A percentile compares a stretch with the other conserved stretches of the same genome.
phyloP scores from a whole-genome alignment of 768 basidiomycete genomes.

The Collybia mongolica region DNA sequence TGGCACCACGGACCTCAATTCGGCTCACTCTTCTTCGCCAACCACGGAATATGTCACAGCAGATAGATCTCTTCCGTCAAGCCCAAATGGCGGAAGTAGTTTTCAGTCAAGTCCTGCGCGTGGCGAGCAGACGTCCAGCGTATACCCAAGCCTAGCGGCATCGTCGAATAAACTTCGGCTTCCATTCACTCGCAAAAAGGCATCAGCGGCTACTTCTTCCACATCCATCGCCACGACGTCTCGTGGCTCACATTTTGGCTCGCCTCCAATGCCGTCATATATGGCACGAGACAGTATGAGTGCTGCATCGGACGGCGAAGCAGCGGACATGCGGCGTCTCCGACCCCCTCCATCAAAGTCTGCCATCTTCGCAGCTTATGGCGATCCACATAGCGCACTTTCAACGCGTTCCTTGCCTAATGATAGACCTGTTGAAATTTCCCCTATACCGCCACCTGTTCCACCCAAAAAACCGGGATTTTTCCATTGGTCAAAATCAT shows the following conservation, averaged over 20 bases:
- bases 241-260: constrained; percentile 12
- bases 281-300: constrained; percentile 31
- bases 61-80: constrained; percentile 30
- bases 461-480: constrained; percentile 33
- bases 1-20: constrained; percentile 16
- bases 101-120: constrained; percentile 21
- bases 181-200: constrained; percentile 38
- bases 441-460: constrained; percentile 14
- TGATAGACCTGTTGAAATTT: constrained; percentile 22
- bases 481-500: constrained; percentile 42
- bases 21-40: constrained; percentile 26
- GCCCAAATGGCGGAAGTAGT: constrained; percentile 27
- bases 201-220: constrained; percentile 15
- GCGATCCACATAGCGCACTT: constrained; percentile 45
- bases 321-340: constrained; percentile 32
- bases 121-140: constrained; percentile 14
- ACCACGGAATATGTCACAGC: constrained; percentile 30
- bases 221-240: constrained; percentile 16
- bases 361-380: constrained; percentile 61
- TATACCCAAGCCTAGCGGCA: constrained; percentile 20
- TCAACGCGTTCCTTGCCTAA: constrained; percentile 68
- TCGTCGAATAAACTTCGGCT: constrained; percentile 32
- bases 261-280: constrained; percentile 31
- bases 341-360: constrained; percentile 64
- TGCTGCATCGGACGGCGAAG: constrained; percentile 44